These are phyloP conservation scores for Epichloe sylvatica DNA, from an alignment of 2,329 filamentous ascomycete genomes.

Conservation along the genomic window DNA sequence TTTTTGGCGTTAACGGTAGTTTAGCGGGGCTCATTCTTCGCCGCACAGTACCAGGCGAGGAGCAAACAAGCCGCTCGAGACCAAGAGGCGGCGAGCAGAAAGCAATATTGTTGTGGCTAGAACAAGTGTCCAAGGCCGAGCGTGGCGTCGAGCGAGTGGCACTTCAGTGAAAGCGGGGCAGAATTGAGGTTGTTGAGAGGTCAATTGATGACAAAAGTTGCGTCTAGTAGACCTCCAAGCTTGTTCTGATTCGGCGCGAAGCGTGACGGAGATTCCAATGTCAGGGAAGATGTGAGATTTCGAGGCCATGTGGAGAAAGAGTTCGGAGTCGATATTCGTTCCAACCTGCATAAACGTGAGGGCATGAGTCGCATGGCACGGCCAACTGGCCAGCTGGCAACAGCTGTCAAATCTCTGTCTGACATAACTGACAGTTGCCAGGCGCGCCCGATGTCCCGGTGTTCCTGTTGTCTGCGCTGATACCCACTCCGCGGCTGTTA, in stretches of 20 bases:
- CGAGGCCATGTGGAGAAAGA: neutral
- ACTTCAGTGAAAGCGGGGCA: constrained; percentile 4
- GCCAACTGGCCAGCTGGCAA: neutral
- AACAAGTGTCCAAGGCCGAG: neutral
- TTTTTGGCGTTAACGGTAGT: constrained; percentile 12
- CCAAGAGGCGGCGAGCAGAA: neutral
- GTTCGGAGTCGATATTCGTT: neutral
- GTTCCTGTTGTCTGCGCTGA: neutral
- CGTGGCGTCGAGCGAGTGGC: constrained; percentile 3
- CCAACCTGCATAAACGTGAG: neutral
- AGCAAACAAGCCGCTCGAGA: constrained; percentile 1
- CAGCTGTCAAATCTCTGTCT: neutral
- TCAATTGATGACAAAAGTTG: neutral
- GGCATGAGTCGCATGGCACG: neutral
- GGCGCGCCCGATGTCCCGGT: neutral
- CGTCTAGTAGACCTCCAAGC: neutral
- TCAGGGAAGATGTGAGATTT: neutral
- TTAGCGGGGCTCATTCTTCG: constrained; percentile 8
- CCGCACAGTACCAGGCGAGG: neutral
- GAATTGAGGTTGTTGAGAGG: neutral
- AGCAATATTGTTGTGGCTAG: constrained; percentile 1
- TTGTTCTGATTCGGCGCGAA: too few relatives aligned
- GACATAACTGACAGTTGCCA: neutral
- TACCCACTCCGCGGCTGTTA: neutral
- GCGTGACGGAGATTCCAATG: neutral